These are phyloP conservation scores for Malus hybrid DNA, from an alignment of 331 rosid genomes.

Conservation along the genomic window DNA sequence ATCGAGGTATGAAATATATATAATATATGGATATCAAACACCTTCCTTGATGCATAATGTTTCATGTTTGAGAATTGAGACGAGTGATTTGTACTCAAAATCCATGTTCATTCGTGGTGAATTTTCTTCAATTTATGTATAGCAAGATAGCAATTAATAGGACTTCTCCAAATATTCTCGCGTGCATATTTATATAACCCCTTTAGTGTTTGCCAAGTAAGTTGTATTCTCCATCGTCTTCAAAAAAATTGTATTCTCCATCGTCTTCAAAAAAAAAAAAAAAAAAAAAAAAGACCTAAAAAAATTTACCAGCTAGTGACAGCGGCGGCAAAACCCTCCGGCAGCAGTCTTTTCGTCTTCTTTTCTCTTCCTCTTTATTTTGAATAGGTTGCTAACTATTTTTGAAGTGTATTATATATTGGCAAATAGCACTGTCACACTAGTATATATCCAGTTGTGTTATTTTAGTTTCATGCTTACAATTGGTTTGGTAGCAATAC, in stretches of 20 bases:
- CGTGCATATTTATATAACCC: background rate
- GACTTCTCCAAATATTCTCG: background rate
- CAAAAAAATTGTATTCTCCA: background rate
- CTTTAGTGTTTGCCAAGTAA: constrained; percentile 1
- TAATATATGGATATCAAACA: background rate
- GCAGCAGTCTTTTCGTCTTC: too few species aligned
- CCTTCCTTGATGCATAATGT: background rate
- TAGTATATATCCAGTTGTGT: too few species aligned
- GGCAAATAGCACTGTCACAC: too few species aligned
- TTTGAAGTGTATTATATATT: background rate
- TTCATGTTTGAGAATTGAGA: background rate
- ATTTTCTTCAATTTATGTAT: background rate
- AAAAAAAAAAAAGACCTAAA: too few species aligned
- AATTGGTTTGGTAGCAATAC: background rate
- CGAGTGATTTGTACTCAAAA: constrained; percentile 6
- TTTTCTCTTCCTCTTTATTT: too few species aligned
- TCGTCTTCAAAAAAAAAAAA: too few species aligned
- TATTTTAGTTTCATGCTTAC: background rate
- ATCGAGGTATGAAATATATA: too few species aligned
- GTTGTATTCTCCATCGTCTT: background rate
- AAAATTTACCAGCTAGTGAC: background rate
- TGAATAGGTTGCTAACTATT: too few species aligned
- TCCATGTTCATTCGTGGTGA: background rate
- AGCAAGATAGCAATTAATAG: background rate
- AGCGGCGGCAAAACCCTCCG: too few species aligned